Evolutionary conservation across 2,329 filamentous ascomycete species (phyloP), one percentile per base, ranked within the genome.

Genomic region (Aspergillus oerlinghausenensis): DNA sequence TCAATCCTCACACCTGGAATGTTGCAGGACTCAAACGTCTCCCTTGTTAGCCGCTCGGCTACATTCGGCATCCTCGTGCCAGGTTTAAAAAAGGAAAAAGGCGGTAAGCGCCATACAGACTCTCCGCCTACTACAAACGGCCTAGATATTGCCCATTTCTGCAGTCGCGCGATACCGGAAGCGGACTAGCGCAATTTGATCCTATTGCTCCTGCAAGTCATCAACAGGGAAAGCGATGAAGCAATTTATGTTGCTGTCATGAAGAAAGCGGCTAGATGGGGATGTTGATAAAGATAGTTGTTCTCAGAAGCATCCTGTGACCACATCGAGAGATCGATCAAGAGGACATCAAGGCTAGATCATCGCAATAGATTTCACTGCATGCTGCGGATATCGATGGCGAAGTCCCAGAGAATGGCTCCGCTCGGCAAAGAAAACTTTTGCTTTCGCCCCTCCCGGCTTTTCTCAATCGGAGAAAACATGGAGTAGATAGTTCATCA

Each of bases 341-440:
- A 43, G 40, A 43, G 21, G 19, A 25, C 11, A 47, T 21, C 10
- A 43, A n/a, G n/a, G 10, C 40, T 43, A 47, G 43, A 47, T 25
- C 5, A 47, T 47, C 23, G 35, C 50, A 51, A 49, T 55, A 25
- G 19, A 45, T 35, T 40, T 23, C 55, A 29, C 28, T 48, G 23
- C 11, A 40, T 26, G 35, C 50, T 57, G 11, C 58, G 58, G 58
- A 57, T 60, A 60, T 57, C 58, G 58, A 60, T 55, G 58, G 58
- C 52, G 55, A 58, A 51, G 32, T 49, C 23, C 50, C 50, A 42
- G 42, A 55, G 42, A 45, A 32, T 52, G 38, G 52, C 29, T 52
- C 51, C 43, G 52, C 10, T 42, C 51, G 40, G 50, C 29, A 43
- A 52, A 50, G 55, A 56, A 55, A 55, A n/a, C 7, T 52, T 48